Evolutionary conservation across 192 early-diverging fungal genomes (phyloP).

Genomic region (Rhizoclosmatium sp.): DNA sequence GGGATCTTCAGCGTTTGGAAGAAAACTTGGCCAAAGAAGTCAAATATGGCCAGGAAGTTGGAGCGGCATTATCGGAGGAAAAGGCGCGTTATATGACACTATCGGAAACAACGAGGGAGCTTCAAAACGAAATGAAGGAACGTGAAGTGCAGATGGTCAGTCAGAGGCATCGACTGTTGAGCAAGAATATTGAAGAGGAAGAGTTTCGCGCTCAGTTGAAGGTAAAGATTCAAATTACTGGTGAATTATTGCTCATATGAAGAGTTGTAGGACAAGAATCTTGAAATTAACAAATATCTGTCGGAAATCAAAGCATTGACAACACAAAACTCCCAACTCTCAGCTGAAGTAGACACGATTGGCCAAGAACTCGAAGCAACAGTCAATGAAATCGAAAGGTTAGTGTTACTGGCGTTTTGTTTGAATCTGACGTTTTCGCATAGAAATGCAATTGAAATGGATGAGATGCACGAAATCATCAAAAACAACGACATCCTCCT

Average conservation of each 20-base stretch:
- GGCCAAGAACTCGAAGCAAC: constrained; percentile 60
- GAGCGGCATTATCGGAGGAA: constrained; percentile 42
- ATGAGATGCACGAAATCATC: constrained; percentile 40
- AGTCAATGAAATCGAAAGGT: constrained; percentile 61
- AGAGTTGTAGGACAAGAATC: constrained; percentile 56
- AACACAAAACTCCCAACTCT: constrained; percentile 48
- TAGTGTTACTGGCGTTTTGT: background rate
- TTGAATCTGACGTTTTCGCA: background rate
- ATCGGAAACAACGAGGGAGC: constrained; percentile 40
- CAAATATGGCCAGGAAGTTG: constrained; percentile 34
- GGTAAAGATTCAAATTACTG: constrained; percentile 9
- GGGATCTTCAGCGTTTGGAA: constrained; percentile 47
- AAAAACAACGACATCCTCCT: constrained; percentile 45
- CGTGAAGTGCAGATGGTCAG: constrained; percentile 51
- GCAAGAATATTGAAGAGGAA: constrained; percentile 55
- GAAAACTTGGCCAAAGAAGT: constrained; percentile 49
- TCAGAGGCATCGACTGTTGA: constrained; percentile 50
- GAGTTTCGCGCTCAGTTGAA: constrained; percentile 51
- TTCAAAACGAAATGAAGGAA: constrained; percentile 55
- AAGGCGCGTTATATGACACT: constrained; percentile 37
- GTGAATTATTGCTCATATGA: background rate
- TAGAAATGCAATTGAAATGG: constrained; percentile 49
- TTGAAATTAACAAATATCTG: constrained; percentile 54
- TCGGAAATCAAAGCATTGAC: constrained; percentile 55
- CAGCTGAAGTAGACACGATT: constrained; percentile 52